A percentile compares a stretch with the other conserved stretches of the same genome.
Evolutionary conservation across 2,329 filamentous ascomycete species (phyloP).

Genomic region (Chaetomium sp.): DNA sequence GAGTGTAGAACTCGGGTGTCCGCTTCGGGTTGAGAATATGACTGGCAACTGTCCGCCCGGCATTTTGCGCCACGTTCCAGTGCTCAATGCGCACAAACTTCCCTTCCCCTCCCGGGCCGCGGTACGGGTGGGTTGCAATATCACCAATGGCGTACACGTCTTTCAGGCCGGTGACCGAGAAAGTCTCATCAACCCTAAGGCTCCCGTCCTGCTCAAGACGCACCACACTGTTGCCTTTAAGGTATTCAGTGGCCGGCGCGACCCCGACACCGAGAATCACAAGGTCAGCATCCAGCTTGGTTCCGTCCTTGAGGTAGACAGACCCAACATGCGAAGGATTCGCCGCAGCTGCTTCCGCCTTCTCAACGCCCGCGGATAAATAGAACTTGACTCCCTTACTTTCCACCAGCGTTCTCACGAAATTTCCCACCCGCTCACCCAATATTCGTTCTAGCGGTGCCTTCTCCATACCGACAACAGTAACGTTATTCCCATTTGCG

Average conservation of each 20-base stretch:
- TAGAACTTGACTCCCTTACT: constrained; percentile 85
- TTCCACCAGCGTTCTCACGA: constrained; percentile 74
- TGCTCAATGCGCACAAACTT: constrained; percentile 81
- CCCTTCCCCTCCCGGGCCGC: constrained; percentile 76
- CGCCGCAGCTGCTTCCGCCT: constrained; percentile 64
- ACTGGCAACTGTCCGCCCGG: constrained; percentile 71
- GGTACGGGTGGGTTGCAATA: constrained; percentile 91
- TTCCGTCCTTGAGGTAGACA: constrained; percentile 80
- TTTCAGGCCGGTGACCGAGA: constrained; percentile 66
- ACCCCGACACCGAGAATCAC: constrained; percentile 92
- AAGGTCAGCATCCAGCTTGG: constrained; percentile 74
- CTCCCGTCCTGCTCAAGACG: constrained; percentile 79
- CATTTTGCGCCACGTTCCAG: constrained; percentile 96
- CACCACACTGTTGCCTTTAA: constrained; percentile 64
- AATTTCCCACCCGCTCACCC: constrained; percentile 70
- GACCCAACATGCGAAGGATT: constrained; percentile 69
- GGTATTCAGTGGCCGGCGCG: constrained; percentile 73
- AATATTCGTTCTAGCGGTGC: constrained; percentile 81
- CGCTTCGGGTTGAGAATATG: constrained; percentile 64
- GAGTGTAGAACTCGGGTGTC: constrained; percentile 69
- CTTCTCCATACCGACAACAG: constrained; percentile 81
- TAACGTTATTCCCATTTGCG: constrained; percentile 72
- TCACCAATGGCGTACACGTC: constrained; percentile 92
- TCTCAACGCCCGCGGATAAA: constrained; percentile 73
- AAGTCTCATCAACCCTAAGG: constrained; percentile 71